Base-by-base conservation (phyloP, 345 rosid genomes). In the Clarkia xantiana region DNA sequence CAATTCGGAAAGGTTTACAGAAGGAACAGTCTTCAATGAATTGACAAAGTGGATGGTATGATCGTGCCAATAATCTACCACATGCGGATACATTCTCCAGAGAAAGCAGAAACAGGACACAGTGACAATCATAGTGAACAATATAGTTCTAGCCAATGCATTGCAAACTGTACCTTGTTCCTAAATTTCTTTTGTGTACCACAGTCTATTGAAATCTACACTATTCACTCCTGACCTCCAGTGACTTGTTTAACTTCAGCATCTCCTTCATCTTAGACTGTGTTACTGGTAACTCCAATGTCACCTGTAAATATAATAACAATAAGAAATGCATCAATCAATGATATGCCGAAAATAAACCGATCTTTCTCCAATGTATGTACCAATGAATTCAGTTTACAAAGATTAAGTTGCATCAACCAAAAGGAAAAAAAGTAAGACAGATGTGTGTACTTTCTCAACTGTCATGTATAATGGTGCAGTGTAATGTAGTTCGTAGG, bases 241-340 rank as follows among this genome's bases (percentile, higher is more conserved):
- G 43, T 58, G 62, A 56, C 71, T 68, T 25, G 67, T 47, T 47
- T 69, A 55, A 61, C 36, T 53, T 53, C 54, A 53, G 71, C 14
- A 78, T 63, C 73, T 88, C 93, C 54, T 67, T 73, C 45, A 22
- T 71, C 68, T 70, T 74, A 10, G 64, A 44, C 50, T 60, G 54
- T 10, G 78, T 70, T 57, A 80, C 71, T 10, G 44, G 56, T 49
- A 79, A 75, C 58, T 88, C 84, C 45, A 81, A 58, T 6, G 93
- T 82, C 65, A 80, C 89, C 97, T 81, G 69, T 58, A 16, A 14
- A 17, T 1, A 11, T 6, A n/a, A 11, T 6, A n/a, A 41, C 9
- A 57, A 19, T 47, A 8, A 22, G 9, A 14, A 18, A 43, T 43
- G 49, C 16, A 23, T 41, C 20, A 18, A 20, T 13, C 18, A 52